Percentiles rank a stretch among this genome's conserved stretches.
Evolutionary conservation across 495 filamentous ascomycete genomes (phyloP).

Genomic region (Daldinia childiae): DNA sequence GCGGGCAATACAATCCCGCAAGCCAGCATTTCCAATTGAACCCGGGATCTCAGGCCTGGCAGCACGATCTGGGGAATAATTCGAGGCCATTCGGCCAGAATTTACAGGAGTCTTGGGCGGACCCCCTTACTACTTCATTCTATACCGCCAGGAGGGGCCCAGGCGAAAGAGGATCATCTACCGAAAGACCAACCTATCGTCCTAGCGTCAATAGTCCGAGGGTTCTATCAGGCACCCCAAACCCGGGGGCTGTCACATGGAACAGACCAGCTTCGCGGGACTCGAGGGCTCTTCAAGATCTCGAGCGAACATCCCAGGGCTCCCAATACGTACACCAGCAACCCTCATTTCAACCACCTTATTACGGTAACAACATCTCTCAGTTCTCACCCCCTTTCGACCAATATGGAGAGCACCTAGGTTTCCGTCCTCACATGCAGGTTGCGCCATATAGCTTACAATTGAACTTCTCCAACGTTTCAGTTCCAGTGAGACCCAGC

Average conservation of each 20-base stretch:
- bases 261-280: conserved; percentile 50
- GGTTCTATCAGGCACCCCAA: conserved; percentile 62
- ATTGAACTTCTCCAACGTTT: conserved; percentile 47
- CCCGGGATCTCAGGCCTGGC: conserved; percentile 52
- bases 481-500: conserved; percentile 58
- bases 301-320: conserved; percentile 41
- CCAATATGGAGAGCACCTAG: conserved; percentile 45
- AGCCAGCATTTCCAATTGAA: conserved; percentile 49
- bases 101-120: conserved; percentile 34
- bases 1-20: conserved; percentile 31
- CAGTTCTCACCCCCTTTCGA: conserved; percentile 48
- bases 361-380: conserved; percentile 30
- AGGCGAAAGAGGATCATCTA: conserved; percentile 57
- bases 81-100: conserved; percentile 23
- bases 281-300: conserved; percentile 45
- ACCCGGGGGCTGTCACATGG: conserved; percentile 53
- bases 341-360: conserved; percentile 30
- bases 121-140: neutral
- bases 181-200: conserved; percentile 64
- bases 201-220: conserved; percentile 66
- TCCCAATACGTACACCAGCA: conserved; percentile 46
- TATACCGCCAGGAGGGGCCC: conserved; percentile 25
- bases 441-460: conserved; percentile 50
- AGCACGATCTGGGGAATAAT: conserved; percentile 41
- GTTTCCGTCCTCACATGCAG: conserved; percentile 45